A percentile compares a stretch with the other conserved stretches of the same genome.
These are phyloP conservation scores for Fonsecaea monophora DNA, from an alignment of 2,329 filamentous ascomycete genomes.

Conservation along the genomic window DNA sequence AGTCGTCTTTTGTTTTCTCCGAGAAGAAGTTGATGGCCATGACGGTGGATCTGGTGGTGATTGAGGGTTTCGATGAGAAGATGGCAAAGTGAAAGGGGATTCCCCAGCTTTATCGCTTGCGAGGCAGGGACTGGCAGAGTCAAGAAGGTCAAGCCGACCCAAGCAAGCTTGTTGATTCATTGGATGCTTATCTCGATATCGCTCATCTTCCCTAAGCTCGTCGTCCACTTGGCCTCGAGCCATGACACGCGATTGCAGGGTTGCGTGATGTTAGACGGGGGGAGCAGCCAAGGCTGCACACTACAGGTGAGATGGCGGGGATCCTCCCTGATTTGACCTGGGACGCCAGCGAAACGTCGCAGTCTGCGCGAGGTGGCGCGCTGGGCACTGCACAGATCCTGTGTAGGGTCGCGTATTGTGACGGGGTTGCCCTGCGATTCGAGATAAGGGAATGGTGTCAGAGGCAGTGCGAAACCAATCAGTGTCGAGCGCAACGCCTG, in stretches of 20 bases:
- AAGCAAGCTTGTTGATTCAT: constrained; percentile 6
- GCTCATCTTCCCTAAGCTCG: background rate
- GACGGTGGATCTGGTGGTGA: constrained; percentile 7
- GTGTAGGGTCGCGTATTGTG: constrained; percentile 2
- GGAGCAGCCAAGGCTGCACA: background rate
- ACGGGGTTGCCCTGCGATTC: background rate
- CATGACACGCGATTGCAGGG: constrained; percentile 10
- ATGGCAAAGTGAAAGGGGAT: background rate
- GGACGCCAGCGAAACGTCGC: background rate
- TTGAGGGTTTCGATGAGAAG: background rate
- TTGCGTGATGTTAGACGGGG: constrained; percentile 4
- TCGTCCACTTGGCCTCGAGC: constrained; percentile 2
- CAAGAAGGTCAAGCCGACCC: constrained; percentile 8
- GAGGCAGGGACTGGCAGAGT: background rate
- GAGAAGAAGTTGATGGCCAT: constrained; percentile 24
- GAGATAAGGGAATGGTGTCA: constrained; percentile 5
- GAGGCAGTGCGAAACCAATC: background rate
- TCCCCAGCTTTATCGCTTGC: background rate
- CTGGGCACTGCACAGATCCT: background rate
- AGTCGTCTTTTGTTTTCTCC: constrained; percentile 13
- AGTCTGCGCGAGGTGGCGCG: background rate
- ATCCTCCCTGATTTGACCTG: background rate
- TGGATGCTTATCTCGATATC: constrained; percentile 4
- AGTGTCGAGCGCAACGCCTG: background rate
- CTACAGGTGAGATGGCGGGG: background rate